Conservation (phyloP, 2,329 filamentous ascomycete species). For the Calonectria pseudoturangicola region DNA sequence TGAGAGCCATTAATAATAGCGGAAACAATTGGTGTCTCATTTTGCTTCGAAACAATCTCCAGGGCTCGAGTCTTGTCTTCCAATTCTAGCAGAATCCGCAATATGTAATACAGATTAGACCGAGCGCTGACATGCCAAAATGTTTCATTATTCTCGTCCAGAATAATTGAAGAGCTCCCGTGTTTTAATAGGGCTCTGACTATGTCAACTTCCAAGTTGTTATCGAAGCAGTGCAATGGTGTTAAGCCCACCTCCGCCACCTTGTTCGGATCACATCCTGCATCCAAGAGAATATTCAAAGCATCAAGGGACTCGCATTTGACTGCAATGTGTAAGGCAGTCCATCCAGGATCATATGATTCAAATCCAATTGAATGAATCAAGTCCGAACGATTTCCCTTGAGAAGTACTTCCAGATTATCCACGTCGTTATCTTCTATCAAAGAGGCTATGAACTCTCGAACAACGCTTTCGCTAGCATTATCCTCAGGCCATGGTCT, state of each 20-base stretch:
- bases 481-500: background rate
- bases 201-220: background rate
- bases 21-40: conserved; percentile 10
- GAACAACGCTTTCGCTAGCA: background rate
- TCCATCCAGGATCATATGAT: background rate
- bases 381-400: background rate
- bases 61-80: background rate
- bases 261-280: background rate
- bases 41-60: background rate
- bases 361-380: conserved; percentile 6
- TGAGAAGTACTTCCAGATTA: background rate
- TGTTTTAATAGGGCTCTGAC: conserved; percentile 15
- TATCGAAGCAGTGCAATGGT: background rate
- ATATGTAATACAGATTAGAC: accelerated
- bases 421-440: conserved; percentile 7
- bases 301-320: background rate
- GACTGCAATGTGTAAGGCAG: conserved; percentile 15
- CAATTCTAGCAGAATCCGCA: background rate
- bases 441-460: background rate
- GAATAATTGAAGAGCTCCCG: background rate
- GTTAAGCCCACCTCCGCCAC: background rate
- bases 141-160: background rate
- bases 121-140: conserved; percentile 18
- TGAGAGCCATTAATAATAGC: background rate
- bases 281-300: background rate